These are phyloP conservation scores for Cardamine chenopodiifolia DNA, from an alignment of 345 rosid species.

Conservation along the genomic window DNA sequence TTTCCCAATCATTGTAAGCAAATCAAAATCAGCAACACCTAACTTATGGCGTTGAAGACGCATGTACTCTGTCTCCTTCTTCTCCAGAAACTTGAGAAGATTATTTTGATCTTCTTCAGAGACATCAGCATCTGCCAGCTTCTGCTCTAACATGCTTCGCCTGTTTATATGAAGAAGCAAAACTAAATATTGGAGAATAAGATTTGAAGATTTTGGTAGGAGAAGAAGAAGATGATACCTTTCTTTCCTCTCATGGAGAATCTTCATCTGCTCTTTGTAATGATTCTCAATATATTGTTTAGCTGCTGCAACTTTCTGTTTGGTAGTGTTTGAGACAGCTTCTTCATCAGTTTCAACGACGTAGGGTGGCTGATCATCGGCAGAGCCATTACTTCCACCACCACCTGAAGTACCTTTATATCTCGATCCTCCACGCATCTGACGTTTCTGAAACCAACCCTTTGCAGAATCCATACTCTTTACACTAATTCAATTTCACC, in stretches of 20 bases:
- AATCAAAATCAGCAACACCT: conserved; percentile 92
- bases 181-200: background rate
- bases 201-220: background rate
- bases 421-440: conserved; percentile 48
- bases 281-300: conserved; percentile 88
- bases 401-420: conserved; percentile 48
- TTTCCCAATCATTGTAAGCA: conserved; percentile 81
- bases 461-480: conserved; percentile 74
- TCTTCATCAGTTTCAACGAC: conserved; percentile 44
- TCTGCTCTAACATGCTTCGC: conserved; percentile 72
- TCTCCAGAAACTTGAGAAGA: conserved; percentile 85
- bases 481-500: background rate
- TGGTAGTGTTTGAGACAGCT: conserved; percentile 59
- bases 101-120: conserved; percentile 96
- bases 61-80: conserved; percentile 97
- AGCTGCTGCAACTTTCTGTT: conserved; percentile 80
- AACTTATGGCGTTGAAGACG: conserved; percentile 94
- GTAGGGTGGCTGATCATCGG: conserved; percentile 24
- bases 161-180: conserved; percentile 34
- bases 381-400: conserved; percentile 38
- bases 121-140: conserved; percentile 94
- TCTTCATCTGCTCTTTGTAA: conserved; percentile 86
- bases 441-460: conserved; percentile 77
- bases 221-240: conserved; percentile 43
- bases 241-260: conserved; percentile 75